Evolutionary conservation across 768 basidiomycete genomes (phyloP).

Genomic region (Podaxis carcinomalis): DNA sequence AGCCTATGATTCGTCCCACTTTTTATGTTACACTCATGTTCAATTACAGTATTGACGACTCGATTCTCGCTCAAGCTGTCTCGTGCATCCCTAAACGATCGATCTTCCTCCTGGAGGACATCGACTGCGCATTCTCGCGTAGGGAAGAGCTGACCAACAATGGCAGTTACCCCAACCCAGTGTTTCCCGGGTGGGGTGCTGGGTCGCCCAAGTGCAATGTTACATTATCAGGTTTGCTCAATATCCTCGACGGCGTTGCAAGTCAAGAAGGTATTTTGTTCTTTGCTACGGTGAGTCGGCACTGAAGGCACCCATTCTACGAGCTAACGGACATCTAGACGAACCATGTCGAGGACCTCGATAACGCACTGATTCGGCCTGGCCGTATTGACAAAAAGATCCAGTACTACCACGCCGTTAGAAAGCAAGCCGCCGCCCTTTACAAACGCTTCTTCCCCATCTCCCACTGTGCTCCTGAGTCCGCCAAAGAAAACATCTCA

Average conservation of each 20-base stretch:
- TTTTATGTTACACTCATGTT: background rate
- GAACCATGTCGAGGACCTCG: constrained; percentile 34
- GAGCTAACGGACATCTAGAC: constrained; percentile 28
- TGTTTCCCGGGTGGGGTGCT: constrained; percentile 12
- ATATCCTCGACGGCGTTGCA: constrained; percentile 53
- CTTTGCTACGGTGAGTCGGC: constrained; percentile 45
- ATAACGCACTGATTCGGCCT: constrained; percentile 50
- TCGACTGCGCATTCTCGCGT: constrained; percentile 53
- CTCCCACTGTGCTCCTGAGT: constrained; percentile 16
- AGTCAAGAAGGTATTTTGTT: constrained; percentile 58
- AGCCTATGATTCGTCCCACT: background rate
- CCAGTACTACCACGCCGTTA: constrained; percentile 43
- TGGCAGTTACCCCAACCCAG: background rate
- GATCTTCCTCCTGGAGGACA: constrained; percentile 54
- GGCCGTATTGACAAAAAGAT: constrained; percentile 53
- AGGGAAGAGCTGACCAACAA: constrained; percentile 23
- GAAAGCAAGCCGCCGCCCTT: constrained; percentile 39
- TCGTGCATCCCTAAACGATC: constrained; percentile 42
- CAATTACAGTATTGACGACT: constrained; percentile 39
- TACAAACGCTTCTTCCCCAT: constrained; percentile 48
- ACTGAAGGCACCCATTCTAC: background rate
- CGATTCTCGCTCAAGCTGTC: constrained; percentile 37
- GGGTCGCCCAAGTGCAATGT: constrained; percentile 25
- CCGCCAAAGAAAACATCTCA: constrained; percentile 2
- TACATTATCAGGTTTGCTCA: constrained; percentile 50